Evolutionary conservation across 352 stramenopile genomes (phyloP).

Genomic region (Peronospora belbahrii): DNA sequence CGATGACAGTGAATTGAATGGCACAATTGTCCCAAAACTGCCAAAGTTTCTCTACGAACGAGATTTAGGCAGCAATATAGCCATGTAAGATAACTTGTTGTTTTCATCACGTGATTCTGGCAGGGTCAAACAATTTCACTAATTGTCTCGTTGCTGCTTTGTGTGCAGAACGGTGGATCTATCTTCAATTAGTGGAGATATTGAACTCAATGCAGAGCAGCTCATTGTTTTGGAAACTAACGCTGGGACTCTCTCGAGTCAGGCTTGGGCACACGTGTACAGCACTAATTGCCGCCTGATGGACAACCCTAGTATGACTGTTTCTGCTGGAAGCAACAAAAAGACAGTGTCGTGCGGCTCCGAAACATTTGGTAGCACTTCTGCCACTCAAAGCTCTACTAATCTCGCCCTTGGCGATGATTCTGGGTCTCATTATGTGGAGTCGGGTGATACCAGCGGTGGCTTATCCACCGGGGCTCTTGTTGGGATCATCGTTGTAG

Average conservation of each 20-base stretch:
- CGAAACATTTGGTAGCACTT: not conserved
- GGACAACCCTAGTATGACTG: not conserved
- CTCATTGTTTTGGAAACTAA: constrained; percentile 1
- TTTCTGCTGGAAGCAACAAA: not conserved
- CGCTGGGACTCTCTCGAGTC: not conserved
- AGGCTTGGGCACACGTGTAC: constrained; percentile 6
- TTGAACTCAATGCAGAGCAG: not conserved
- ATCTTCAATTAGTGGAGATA: not conserved
- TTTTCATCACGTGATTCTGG: not conserved
- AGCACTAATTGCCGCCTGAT: not conserved
- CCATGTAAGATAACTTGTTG: constrained; percentile 1
- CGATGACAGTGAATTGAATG: not conserved
- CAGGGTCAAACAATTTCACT: not conserved
- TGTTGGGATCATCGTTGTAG: constrained; percentile 42
- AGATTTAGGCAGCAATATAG: not conserved
- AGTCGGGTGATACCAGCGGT: constrained; percentile 4
- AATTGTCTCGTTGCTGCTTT: not conserved
- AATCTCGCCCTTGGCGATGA: not conserved
- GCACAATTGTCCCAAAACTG: not conserved
- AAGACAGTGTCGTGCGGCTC: constrained; percentile 3
- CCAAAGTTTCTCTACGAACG: constrained; percentile 3
- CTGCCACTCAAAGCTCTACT: not conserved
- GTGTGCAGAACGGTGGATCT: constrained; percentile 7
- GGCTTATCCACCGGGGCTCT: constrained; percentile 33
- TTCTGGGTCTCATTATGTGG: not conserved